Evolutionary conservation across 768 basidiomycete species (phyloP).

Genomic region (Terana coerulea): DNA sequence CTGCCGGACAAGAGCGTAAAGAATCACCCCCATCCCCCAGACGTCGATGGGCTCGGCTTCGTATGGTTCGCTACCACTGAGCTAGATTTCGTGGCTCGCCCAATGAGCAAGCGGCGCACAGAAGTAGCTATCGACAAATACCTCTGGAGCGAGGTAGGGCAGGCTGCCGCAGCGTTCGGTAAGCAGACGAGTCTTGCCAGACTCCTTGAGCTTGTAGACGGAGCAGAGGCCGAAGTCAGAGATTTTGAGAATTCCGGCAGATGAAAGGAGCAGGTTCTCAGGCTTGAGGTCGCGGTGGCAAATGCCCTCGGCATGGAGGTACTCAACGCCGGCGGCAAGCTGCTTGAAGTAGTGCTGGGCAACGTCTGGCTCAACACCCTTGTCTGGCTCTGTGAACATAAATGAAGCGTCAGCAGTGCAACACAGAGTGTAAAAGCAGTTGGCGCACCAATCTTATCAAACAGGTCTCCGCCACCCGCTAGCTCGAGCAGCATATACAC

Average conservation of each 20-base stretch:
- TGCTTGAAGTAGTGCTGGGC: constrained; percentile 91
- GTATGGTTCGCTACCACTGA: constrained; percentile 49
- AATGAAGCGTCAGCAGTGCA: no score
- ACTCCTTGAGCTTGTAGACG: constrained; percentile 74
- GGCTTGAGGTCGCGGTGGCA: constrained; percentile 98
- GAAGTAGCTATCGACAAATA: constrained; percentile 23
- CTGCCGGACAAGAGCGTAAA: constrained; percentile 90
- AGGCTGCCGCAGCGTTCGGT: constrained; percentile 87
- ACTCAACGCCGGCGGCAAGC: constrained; percentile 76
- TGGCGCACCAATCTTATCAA: constrained; percentile 92
- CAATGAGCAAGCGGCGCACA: no score
- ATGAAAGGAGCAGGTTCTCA: constrained; percentile 88
- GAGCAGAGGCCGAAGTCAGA: constrained; percentile 94
- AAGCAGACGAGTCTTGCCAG: constrained; percentile 65
- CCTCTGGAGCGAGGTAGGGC: constrained; percentile 95
- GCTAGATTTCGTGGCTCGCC: not conserved
- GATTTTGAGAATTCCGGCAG: constrained; percentile 83
- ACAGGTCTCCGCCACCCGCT: constrained; percentile 91
- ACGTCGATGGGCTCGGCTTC: constrained; percentile 91
- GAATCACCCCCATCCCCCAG: constrained; percentile 94
- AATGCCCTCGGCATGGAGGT: constrained; percentile 85
- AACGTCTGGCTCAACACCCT: constrained; percentile 81
- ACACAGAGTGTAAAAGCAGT: no score
- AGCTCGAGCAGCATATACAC: constrained; percentile 92
- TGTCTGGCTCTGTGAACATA: constrained; percentile 88